A percentile compares a stretch with the other conserved stretches of the same genome.
phyloP scores from a whole-genome alignment of 805 yeast species.

The Yamadazyma laniorum region DNA sequence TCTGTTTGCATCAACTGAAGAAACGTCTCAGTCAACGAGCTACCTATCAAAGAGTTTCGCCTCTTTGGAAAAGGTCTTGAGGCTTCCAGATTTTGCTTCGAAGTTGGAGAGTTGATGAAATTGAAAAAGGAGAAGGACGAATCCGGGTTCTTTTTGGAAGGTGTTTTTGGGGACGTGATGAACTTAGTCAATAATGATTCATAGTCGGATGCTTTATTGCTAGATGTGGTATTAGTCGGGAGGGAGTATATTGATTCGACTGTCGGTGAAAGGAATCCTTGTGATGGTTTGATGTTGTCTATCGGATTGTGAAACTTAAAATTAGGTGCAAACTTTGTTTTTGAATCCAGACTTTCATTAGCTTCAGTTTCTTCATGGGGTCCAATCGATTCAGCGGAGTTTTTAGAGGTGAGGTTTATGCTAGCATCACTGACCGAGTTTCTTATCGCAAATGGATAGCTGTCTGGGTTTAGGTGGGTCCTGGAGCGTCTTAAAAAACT shows the following conservation, averaged over 20 bases:
- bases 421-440: constrained; percentile 19
- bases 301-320: constrained; percentile 39
- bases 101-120: constrained; percentile 20
- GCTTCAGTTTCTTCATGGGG: too few species aligned
- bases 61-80: background rate
- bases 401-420: constrained; percentile 10
- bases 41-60: constrained; percentile 17
- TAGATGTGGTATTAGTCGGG: background rate
- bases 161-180: background rate
- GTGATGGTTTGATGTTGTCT: constrained; percentile 21
- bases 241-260: constrained; percentile 29
- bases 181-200: constrained; percentile 5
- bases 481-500: constrained; percentile 34
- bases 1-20: constrained; percentile 8
- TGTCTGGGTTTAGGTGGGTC: constrained; percentile 21
- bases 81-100: constrained; percentile 2
- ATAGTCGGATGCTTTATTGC: background rate
- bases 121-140: constrained; percentile 15
- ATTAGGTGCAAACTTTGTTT: too few species aligned
- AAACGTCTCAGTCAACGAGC: constrained; percentile 31
- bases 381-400: too few species aligned
- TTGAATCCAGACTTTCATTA: too few species aligned
- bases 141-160: constrained; percentile 4
- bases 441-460: constrained; percentile 20
- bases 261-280: constrained; percentile 26